Conservation (phyloP, 495 filamentous ascomycete species). For the Cercophora scortea region DNA sequence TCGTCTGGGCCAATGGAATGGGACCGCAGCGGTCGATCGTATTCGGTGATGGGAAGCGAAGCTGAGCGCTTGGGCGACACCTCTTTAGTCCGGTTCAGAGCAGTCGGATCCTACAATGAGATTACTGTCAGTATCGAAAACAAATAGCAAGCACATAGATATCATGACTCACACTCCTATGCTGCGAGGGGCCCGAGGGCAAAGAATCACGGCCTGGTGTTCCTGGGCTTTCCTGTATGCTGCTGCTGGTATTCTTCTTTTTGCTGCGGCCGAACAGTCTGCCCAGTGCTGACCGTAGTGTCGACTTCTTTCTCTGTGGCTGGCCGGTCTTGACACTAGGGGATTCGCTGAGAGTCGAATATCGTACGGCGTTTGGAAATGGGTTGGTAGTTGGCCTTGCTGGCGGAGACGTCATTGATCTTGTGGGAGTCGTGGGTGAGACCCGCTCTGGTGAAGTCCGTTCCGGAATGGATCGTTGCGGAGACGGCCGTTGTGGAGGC, state of each 20-base stretch:
- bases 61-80: conserved; percentile 38
- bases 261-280: conserved; percentile 43
- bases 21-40: conserved; percentile 42
- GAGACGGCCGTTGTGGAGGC: conserved; percentile 17
- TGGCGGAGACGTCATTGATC: conserved; percentile 10
- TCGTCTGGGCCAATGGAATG: conserved; percentile 45
- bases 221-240: conserved; percentile 5
- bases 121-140: conserved; percentile 10
- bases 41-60: conserved; percentile 47
- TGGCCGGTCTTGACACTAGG: conserved; percentile 23
- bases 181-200: conserved; percentile 17
- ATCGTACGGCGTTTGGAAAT: conserved; percentile 25
- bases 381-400: conserved; percentile 26
- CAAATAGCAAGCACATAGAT: background rate
- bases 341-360: conserved; percentile 32
- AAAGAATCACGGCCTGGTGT: conserved; percentile 14
- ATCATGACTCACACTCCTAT: conserved; percentile 37
- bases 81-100: conserved; percentile 24
- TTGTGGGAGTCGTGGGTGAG: conserved; percentile 7
- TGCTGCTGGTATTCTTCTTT: conserved; percentile 28
- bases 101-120: conserved; percentile 33
- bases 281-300: conserved; percentile 39
- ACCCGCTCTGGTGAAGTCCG: conserved; percentile 9
- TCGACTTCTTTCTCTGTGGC: conserved; percentile 43
- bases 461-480: conserved; percentile 8